Percentiles rank a stretch among this genome's conserved stretches.
Evolutionary conservation across 208 protist species (phyloP).

Genomic region (Crithidia bombi): DNA sequence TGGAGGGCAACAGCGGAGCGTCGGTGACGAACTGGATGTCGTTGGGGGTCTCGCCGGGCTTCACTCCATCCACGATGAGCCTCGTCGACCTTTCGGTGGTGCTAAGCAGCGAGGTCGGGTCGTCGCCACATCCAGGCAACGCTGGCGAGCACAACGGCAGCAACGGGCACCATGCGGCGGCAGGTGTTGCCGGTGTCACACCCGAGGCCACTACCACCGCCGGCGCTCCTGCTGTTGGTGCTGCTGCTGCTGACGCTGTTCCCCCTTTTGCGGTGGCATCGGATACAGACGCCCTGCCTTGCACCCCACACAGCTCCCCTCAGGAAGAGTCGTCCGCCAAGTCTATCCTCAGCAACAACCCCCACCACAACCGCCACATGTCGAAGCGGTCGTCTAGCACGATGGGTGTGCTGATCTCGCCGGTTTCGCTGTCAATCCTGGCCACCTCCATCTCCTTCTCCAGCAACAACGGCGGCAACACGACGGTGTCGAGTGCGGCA

Average conservation of each 20-base stretch:
- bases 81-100: slow-evolving; percentile 10
- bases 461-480: slow-evolving; percentile 10
- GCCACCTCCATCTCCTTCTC: slow-evolving; percentile 17
- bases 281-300: background rate
- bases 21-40: background rate
- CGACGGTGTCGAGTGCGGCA: background rate
- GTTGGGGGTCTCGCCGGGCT: background rate
- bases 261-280: background rate
- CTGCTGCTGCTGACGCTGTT: background rate
- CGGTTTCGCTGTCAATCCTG: slow-evolving; percentile 5
- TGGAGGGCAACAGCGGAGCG: background rate
- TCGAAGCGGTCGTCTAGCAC: slow-evolving; percentile 9
- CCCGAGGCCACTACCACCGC: background rate
- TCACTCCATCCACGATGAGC: slow-evolving; percentile 10
- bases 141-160: background rate
- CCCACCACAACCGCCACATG: background rate
- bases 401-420: background rate
- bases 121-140: background rate
- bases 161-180: background rate
- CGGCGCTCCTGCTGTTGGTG: background rate
- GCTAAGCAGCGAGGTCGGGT: slow-evolving; percentile 1
- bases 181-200: background rate
- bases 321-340: background rate
- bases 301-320: background rate
- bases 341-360: slow-evolving; percentile 13